Evolutionary conservation across 2,329 filamentous ascomycete genomes (phyloP).

Genomic region (Hypomyces rosellus): DNA sequence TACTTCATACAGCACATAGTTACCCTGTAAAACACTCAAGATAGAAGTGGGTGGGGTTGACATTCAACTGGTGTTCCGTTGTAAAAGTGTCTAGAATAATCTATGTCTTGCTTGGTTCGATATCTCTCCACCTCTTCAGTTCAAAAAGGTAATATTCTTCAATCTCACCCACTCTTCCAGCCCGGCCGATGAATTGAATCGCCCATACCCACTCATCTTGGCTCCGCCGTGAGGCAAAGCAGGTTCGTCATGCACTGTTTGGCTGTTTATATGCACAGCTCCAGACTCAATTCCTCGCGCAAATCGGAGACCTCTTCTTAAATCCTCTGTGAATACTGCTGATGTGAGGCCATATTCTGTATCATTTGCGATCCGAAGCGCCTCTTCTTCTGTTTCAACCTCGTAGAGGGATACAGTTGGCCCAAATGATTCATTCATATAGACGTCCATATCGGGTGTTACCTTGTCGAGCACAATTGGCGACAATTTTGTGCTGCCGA

Average conservation of each 20-base stretch:
- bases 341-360: constrained; percentile 70
- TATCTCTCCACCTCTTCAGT: too few species aligned
- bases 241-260: constrained; percentile 60
- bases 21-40: too few species aligned
- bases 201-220: constrained; percentile 57
- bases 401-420: constrained; percentile 63
- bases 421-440: constrained; percentile 68
- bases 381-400: constrained; percentile 63
- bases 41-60: too few species aligned
- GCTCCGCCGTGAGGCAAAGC: constrained; percentile 60
- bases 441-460: constrained; percentile 62
- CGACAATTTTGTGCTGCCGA: constrained; percentile 40
- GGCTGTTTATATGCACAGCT: constrained; percentile 59
- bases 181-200: constrained; percentile 34
- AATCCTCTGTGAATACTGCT: constrained; percentile 65
- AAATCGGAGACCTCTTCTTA: constrained; percentile 51
- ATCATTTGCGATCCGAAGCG: constrained; percentile 68
- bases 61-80: too few species aligned
- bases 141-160: too few species aligned
- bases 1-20: too few species aligned
- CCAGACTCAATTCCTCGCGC: constrained; percentile 60
- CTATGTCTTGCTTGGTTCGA: too few species aligned
- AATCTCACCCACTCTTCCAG: too few species aligned
- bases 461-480: constrained; percentile 64
- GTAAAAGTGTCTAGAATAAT: too few species aligned